Evolutionary conservation across 2,329 filamentous ascomycete species (phyloP), one percentile per base, ranked within the genome.

Genomic region (Cladosporium sphaerospermum): DNA sequence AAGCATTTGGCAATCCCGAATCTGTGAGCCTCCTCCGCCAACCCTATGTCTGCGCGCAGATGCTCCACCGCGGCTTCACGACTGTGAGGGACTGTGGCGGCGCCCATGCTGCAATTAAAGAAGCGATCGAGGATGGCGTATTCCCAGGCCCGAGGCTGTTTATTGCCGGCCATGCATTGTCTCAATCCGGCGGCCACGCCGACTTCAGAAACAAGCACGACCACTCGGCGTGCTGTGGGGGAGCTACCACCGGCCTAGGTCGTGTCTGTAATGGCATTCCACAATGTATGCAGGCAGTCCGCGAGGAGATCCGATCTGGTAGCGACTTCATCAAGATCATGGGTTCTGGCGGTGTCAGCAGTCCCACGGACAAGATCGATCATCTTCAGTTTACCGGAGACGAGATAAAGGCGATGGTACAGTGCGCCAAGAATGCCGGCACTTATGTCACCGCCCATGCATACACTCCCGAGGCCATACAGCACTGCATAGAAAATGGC

Each of bases 311-410:
- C 1, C 71, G 79, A 1, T 69, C 64, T 3, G 79, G 79, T 1
- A 74, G 77, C 1, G 76, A 82, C 58, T 81, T 81, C 56, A 74
- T 83, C 64, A 82, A 82, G 63, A 78, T 82, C 57, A 81, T 81
- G 77, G 71, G 68, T 1, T 72, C 73, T 5, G 78, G 80, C 1
- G 79, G 79, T 9, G 77, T 82, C 73, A 0, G 75, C 71, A 47
- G 45, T 8, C 77, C 77, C 0, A 79, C 76, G 0, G 78, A 82
- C 58, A 66, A 64, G 40, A 66, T 81, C 4, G 72, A 75, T 8
- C 71, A 75, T 56, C 64, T 76, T 4, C 78, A 82, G 58, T 82
- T 82, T 63, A 77, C 76, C 0, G 65, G 70, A 0, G 73, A 73
- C 34, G 80, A 82, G 66, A 75, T 83, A 47, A 64, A 64, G 45